Evolutionary conservation across 805 yeast species (phyloP).

Genomic region (Candida incommunis): DNA sequence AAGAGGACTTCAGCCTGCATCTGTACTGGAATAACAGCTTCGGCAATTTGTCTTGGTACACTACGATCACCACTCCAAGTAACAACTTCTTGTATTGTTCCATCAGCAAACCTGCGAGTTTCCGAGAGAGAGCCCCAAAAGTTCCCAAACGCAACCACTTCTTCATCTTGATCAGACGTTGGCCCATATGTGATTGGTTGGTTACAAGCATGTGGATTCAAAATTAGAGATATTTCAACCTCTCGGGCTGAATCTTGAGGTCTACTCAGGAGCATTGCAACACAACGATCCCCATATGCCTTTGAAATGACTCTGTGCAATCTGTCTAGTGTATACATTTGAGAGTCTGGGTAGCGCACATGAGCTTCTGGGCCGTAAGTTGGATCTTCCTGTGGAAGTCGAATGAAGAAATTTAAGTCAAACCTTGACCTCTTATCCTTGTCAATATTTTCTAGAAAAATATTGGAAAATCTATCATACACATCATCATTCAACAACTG

Average conservation of each 20-base stretch:
- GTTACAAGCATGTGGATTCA: conserved; percentile 63
- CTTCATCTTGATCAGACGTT: conserved; percentile 41
- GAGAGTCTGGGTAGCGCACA: conserved; percentile 55
- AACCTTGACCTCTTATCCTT: conserved; percentile 35
- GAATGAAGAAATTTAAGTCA: conserved; percentile 47
- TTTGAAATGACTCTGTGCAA: conserved; percentile 35
- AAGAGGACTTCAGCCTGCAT: conserved; percentile 21
- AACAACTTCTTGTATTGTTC: conserved; percentile 78
- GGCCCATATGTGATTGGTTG: conserved; percentile 84
- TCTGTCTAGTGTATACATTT: conserved; percentile 48
- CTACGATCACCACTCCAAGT: conserved; percentile 63
- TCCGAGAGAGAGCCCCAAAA: conserved; percentile 89
- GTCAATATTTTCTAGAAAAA: conserved; percentile 49
- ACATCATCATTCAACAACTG: conserved; percentile 61
- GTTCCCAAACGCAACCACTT: conserved; percentile 49
- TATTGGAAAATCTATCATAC: conserved; percentile 66
- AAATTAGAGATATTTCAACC: conserved; percentile 23
- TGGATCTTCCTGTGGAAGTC: conserved; percentile 17
- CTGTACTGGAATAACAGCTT: conserved; percentile 51
- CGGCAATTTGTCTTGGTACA: conserved; percentile 48
- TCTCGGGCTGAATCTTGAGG: neutral
- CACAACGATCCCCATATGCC: conserved; percentile 35
- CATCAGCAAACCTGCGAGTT: conserved; percentile 85
- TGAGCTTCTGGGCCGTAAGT: conserved; percentile 58
- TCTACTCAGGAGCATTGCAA: neutral